These are phyloP conservation scores for Cystobasidium tubakii DNA, from an alignment of 768 basidiomycete genomes.

Conservation along the genomic window DNA sequence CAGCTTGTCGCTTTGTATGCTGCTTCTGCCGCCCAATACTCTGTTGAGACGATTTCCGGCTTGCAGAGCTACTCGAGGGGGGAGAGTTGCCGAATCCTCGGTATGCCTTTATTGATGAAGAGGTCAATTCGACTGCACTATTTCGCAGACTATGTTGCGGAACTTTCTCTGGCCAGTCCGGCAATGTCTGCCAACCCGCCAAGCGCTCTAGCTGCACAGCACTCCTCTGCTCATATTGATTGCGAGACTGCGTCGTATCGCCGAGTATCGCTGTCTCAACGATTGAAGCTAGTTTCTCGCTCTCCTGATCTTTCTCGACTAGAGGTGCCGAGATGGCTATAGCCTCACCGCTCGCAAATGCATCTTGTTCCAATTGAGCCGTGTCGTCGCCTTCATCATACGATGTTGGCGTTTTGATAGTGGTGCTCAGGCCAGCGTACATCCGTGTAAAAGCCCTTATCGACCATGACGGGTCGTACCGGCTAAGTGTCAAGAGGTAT, in stretches of 20 bases:
- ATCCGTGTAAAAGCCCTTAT: slow-evolving; percentile 84
- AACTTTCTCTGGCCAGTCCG: slow-evolving; percentile 34
- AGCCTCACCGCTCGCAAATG: slow-evolving; percentile 28
- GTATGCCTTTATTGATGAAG: background rate
- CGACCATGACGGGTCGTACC: slow-evolving; percentile 82
- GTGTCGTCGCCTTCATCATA: slow-evolving; percentile 1
- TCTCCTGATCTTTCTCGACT: background rate
- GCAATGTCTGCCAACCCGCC: slow-evolving; percentile 39
- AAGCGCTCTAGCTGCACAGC: slow-evolving; percentile 7
- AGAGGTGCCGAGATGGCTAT: background rate
- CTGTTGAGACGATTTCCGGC: slow-evolving; percentile 1
- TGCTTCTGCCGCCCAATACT: background rate
- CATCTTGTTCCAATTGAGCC: slow-evolving; percentile 21
- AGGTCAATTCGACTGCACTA: background rate
- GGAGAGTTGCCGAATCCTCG: slow-evolving; percentile 37
- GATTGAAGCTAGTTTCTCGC: background rate
- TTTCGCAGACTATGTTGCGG: background rate
- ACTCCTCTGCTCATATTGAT: background rate
- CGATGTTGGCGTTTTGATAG: slow-evolving; percentile 52
- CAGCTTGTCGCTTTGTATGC: background rate
- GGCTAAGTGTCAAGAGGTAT: slow-evolving; percentile 75
- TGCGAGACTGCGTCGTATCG: background rate
- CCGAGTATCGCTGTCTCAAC: background rate
- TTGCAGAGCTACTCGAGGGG: background rate
- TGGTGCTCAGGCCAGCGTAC: slow-evolving; percentile 61